These are phyloP conservation scores for Ailanthus altissimus DNA, from an alignment of 345 rosid genomes.

Conservation along the genomic window DNA sequence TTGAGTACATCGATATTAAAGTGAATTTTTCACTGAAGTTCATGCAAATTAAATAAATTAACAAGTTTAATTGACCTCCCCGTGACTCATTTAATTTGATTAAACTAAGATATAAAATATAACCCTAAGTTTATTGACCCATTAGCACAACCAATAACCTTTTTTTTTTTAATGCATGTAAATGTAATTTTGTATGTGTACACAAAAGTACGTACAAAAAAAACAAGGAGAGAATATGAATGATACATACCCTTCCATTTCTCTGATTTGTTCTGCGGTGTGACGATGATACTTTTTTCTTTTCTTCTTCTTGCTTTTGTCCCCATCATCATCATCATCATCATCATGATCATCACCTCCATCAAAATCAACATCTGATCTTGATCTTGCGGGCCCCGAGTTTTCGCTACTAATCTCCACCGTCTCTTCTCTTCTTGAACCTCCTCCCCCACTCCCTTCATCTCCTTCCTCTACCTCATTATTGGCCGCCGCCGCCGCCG, in stretches of 20 bases:
- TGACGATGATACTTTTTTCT: constrained; percentile 97
- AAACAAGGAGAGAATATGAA: neutral
- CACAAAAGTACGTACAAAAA: neutral
- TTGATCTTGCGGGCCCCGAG: constrained; percentile 82
- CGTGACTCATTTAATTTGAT: neutral
- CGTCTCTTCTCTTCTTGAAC: constrained; percentile 56
- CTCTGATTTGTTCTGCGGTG: constrained; percentile 90
- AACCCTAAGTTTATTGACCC: too few relatives aligned
- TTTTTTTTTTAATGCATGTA: too few relatives aligned
- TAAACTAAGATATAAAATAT: too few relatives aligned
- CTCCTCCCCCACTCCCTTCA: constrained; percentile 55
- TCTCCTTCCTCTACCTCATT: constrained; percentile 76
- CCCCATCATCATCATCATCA: constrained; percentile 39
- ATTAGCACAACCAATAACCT: too few relatives aligned
- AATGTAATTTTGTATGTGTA: too few relatives aligned
- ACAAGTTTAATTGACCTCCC: neutral
- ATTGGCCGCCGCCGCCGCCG: constrained; percentile 40
- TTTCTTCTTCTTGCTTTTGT: constrained; percentile 76
- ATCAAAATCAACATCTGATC: constrained; percentile 78
- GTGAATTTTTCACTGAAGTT: neutral
- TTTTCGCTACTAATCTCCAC: constrained; percentile 95
- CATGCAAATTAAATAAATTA: neutral
- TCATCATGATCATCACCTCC: constrained; percentile 58
- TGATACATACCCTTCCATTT: constrained; percentile 88
- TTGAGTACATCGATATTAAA: too few relatives aligned